phyloP scores from a whole-genome alignment of 2,329 filamentous ascomycete genomes.

The Cladophialophora chaetospira region DNA sequence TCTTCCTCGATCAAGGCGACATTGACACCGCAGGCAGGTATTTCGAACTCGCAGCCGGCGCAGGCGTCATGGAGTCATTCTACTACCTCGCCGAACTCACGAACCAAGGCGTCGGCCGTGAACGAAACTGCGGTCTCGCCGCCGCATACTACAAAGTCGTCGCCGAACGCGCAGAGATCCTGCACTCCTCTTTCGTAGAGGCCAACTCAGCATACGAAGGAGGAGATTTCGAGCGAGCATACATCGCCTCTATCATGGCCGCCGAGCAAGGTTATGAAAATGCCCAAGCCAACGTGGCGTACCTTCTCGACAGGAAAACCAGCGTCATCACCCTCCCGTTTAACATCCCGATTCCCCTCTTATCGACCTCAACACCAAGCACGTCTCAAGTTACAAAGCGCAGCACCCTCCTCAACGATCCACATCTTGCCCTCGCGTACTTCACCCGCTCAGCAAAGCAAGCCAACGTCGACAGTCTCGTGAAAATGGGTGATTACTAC shows the following conservation, averaged over 20 bases:
- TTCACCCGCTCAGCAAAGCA: slow-evolving; percentile 96
- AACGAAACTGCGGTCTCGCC: slow-evolving; percentile 75
- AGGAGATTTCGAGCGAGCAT: slow-evolving; percentile 76
- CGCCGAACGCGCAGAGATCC: slow-evolving; percentile 69
- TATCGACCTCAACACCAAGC: slow-evolving; percentile 49
- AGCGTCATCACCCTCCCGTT: slow-evolving; percentile 61
- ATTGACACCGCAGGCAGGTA: slow-evolving; percentile 77
- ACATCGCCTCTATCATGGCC: slow-evolving; percentile 80
- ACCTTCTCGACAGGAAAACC: slow-evolving; percentile 73
- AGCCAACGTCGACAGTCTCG: slow-evolving; percentile 85
- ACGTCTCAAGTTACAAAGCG: slow-evolving; percentile 35
- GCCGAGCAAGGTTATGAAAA: slow-evolving; percentile 91
- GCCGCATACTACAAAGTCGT: slow-evolving; percentile 81
- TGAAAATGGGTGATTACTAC: slow-evolving; percentile 99
- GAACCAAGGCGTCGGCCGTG: slow-evolving; percentile 75
- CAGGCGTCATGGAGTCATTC: slow-evolving; percentile 82
- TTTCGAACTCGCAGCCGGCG: slow-evolving; percentile 81
- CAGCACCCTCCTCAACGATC: slow-evolving; percentile 56
- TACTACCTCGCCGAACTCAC: slow-evolving; percentile 91
- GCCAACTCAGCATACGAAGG: slow-evolving; percentile 79
- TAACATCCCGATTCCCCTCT: slow-evolving; percentile 47
- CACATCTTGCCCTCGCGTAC: slow-evolving; percentile 76
- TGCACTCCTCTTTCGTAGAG: slow-evolving; percentile 78
- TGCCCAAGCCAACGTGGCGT: slow-evolving; percentile 87
- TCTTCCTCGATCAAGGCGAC: slow-evolving; percentile 88